Conservation (phyloP, 1,284 basidiomycete species). For the Rhodotorula sp. region DNA sequence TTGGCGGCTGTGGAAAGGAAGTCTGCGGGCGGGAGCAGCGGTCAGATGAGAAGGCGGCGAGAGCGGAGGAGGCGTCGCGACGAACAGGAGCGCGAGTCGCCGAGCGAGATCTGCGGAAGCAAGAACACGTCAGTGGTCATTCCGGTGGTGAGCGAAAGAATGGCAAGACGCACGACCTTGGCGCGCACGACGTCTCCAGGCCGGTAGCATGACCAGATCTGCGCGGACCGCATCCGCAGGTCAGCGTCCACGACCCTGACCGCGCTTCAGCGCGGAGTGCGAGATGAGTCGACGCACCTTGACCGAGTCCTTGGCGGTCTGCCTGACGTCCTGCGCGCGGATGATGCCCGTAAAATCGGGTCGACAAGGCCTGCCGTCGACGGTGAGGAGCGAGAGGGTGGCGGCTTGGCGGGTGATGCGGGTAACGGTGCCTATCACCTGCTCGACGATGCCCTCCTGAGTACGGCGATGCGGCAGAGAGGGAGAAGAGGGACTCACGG, state of each 20-base stretch:
- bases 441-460: conserved; percentile 52
- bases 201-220: conserved; percentile 90
- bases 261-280: background rate
- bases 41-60: background rate
- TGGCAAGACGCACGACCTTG: conserved; percentile 68
- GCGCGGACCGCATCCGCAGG: conserved; percentile 68
- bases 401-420: conserved; percentile 87
- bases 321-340: conserved; percentile 82
- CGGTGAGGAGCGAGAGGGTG: conserved; percentile 80
- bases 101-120: conserved; percentile 49
- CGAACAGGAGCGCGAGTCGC: conserved; percentile 50
- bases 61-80: background rate
- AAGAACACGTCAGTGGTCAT: background rate
- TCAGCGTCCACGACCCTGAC: too few relatives aligned
- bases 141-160: background rate
- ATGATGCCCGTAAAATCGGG: conserved; percentile 90
- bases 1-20: conserved; percentile 90
- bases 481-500: conserved; percentile 44
- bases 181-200: conserved; percentile 95
- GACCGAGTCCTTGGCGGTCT: conserved; percentile 44
- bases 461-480: conserved; percentile 59
- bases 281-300: conserved; percentile 26
- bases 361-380: conserved; percentile 85
- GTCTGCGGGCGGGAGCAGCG: conserved; percentile 59
- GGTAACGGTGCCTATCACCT: conserved; percentile 77